Percentiles rank a stretch among this genome's conserved stretches.
These are phyloP conservation scores for Rutstroemia sp. DNA, from an alignment of 2,329 filamentous ascomycete species.

Conservation along the genomic window DNA sequence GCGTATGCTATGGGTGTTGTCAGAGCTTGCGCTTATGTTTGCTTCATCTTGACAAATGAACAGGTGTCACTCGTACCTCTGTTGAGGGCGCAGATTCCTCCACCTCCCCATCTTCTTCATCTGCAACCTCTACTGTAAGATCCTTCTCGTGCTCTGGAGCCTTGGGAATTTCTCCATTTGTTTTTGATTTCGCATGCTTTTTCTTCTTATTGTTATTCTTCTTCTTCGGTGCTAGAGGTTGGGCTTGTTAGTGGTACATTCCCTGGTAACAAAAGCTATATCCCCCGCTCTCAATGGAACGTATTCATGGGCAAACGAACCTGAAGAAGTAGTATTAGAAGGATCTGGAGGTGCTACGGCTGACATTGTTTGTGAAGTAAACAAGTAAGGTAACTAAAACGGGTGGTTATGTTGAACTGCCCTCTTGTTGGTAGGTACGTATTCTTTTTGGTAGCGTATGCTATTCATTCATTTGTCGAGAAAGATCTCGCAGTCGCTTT, in stretches of 20 bases:
- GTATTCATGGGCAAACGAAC: conserved; percentile 18
- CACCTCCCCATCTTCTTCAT: conserved; percentile 33
- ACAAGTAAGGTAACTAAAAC: background rate
- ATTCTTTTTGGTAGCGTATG: background rate
- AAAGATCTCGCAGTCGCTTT: background rate
- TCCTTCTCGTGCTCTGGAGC: conserved; percentile 28
- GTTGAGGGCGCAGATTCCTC: conserved; percentile 33
- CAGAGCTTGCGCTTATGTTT: conserved; percentile 17
- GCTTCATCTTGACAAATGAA: conserved; percentile 18
- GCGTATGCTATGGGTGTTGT: conserved; percentile 24
- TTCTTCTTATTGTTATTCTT: conserved; percentile 52
- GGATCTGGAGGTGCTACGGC: conserved; percentile 26
- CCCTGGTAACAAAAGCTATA: conserved; percentile 6
- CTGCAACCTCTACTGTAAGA: conserved; percentile 33
- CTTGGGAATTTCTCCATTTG: conserved; percentile 31
- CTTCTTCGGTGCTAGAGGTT: conserved; percentile 37
- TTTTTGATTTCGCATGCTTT: conserved; percentile 36
- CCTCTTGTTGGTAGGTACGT: background rate
- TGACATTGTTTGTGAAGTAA: conserved; percentile 25
- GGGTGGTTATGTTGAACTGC: background rate
- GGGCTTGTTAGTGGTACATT: conserved; percentile 19
- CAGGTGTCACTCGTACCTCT: conserved; percentile 31
- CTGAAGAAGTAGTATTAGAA: conserved; percentile 24
- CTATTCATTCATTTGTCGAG: background rate
- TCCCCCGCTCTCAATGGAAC: conserved; percentile 2